phyloP scores from a whole-genome alignment of 1,284 basidiomycete species.

The Phylloporus sp. region DNA sequence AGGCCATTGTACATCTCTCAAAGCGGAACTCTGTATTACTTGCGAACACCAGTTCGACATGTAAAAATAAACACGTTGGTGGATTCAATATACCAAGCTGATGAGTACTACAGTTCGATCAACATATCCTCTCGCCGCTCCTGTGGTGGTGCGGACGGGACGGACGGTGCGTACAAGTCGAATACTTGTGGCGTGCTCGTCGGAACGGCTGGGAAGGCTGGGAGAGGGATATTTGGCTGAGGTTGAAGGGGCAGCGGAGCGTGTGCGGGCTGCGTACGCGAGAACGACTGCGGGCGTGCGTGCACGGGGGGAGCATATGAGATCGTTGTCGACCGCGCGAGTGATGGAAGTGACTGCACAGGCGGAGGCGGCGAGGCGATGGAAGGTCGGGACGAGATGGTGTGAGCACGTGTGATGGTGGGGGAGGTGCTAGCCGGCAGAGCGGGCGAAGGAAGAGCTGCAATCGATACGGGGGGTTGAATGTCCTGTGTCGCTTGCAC shows the following conservation, averaged over 20 bases:
- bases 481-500: conserved; percentile 8
- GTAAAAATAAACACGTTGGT: neutral
- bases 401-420: conserved; percentile 25
- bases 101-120: conserved; percentile 64
- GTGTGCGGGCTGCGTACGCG: conserved; percentile 8
- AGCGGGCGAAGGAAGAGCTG: neutral
- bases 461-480: conserved; percentile 2
- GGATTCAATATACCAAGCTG: neutral
- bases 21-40: too few species aligned
- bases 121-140: conserved; percentile 84
- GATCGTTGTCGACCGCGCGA: conserved; percentile 27
- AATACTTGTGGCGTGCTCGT: conserved; percentile 62
- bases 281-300: conserved; percentile 6
- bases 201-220: conserved; percentile 43
- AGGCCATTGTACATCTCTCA: too few species aligned
- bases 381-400: conserved; percentile 27
- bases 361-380: conserved; percentile 21
- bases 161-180: conserved; percentile 51
- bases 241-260: conserved; percentile 6
- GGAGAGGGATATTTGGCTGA: conserved; percentile 14
- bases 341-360: conserved; percentile 17
- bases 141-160: conserved; percentile 56
- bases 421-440: conserved; percentile 3
- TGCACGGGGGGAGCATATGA: conserved; percentile 17
- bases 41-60: neutral